These are phyloP conservation scores for Populus hybrid DNA, from an alignment of 441 rosid species.

Conservation along the genomic window DNA sequence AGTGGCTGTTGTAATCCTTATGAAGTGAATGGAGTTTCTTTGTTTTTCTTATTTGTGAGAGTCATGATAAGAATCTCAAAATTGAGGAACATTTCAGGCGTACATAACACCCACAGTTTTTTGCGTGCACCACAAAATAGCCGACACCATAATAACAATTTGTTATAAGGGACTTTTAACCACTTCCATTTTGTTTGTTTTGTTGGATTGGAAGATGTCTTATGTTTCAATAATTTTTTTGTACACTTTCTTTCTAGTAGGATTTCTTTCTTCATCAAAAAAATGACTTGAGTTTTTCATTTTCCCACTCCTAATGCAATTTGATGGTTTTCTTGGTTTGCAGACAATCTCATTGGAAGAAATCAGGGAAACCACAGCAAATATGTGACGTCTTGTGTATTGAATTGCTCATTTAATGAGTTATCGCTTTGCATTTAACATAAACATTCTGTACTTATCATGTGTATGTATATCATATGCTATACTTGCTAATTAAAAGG, in stretches of 20 bases:
- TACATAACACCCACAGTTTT: neutral
- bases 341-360: conserved; percentile 64
- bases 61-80: neutral
- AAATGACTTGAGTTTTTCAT: neutral
- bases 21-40: neutral
- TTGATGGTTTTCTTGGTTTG: conserved; percentile 20
- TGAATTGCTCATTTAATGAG: conserved; percentile 11
- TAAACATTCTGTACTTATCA: neutral
- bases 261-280: neutral
- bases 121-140: neutral
- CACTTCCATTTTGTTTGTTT: neutral
- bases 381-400: conserved; percentile 33
- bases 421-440: conserved; percentile 15
- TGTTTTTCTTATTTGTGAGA: neutral
- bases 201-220: neutral
- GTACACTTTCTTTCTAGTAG: too few species aligned
- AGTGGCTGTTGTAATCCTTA: neutral
- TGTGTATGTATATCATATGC: conserved; percentile 31
- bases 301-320: neutral
- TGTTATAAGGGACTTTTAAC: neutral
- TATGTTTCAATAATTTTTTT: neutral
- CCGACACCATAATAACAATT: neutral
- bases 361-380: conserved; percentile 57
- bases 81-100: neutral
- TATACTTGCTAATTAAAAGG: too few species aligned